Evolutionary conservation across 1,284 basidiomycete species (phyloP).

Genomic region (Schizophyllum commune): DNA sequence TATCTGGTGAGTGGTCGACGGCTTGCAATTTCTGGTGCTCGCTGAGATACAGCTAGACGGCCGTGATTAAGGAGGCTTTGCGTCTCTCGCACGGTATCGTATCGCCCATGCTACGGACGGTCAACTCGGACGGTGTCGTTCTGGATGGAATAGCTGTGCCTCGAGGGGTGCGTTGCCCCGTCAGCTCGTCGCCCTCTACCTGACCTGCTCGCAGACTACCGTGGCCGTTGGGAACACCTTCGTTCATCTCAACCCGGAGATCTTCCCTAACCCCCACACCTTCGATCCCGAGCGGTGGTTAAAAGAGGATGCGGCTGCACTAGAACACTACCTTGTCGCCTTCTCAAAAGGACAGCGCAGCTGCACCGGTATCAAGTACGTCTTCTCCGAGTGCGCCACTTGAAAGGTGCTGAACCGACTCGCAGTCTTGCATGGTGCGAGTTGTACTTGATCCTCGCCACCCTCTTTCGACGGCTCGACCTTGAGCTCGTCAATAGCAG

Average conservation of each 20-base stretch:
- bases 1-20: slow-evolving; percentile 22
- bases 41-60: slow-evolving; percentile 15
- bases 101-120: slow-evolving; percentile 23
- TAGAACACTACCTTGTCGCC: slow-evolving; percentile 25
- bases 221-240: not conserved
- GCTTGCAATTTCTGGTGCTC: not conserved
- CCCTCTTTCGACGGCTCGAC: slow-evolving; percentile 28
- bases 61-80: slow-evolving; percentile 28
- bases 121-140: not conserved
- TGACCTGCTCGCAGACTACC: not conserved
- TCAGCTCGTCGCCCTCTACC: not conserved
- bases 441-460: slow-evolving; percentile 28
- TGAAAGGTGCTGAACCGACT: not conserved
- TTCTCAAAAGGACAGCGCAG: slow-evolving; percentile 30
- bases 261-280: slow-evolving; percentile 24
- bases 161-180: not conserved
- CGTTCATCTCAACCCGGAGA: not conserved
- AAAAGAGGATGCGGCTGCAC: slow-evolving; percentile 13
- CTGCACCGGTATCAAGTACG: slow-evolving; percentile 30
- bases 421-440: slow-evolving; percentile 32
- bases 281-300: slow-evolving; percentile 34
- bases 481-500: slow-evolving; percentile 22
- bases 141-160: not conserved
- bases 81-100: slow-evolving; percentile 26
- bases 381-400: not conserved